These are phyloP conservation scores for Kalaharituber pfeilii DNA, from an alignment of 2,329 filamentous ascomycete genomes.

Conservation along the genomic window DNA sequence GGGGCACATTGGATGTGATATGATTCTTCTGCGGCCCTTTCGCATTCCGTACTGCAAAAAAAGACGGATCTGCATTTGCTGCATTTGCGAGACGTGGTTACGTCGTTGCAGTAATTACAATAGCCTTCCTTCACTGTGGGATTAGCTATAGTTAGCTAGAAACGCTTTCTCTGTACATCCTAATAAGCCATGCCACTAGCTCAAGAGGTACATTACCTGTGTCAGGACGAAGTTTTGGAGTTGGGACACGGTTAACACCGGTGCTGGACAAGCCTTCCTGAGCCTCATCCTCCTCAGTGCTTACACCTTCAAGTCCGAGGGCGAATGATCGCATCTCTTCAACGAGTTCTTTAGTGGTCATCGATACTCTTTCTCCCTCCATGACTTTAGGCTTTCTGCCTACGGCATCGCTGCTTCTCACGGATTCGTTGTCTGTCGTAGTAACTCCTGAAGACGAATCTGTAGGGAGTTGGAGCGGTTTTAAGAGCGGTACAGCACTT, in stretches of 20 bases:
- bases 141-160: not conserved
- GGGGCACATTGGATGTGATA: constrained; percentile 2
- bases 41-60: constrained; percentile 1
- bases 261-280: not conserved
- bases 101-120: not conserved
- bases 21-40: not conserved
- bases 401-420: too few species aligned
- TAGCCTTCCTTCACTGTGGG: not conserved
- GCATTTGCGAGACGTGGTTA: not conserved
- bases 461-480: too few species aligned
- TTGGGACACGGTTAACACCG: not conserved
- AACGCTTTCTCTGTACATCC: too few species aligned
- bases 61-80: constrained; percentile 4
- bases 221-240: not conserved
- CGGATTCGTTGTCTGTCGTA: too few species aligned
- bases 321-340: too few species aligned
- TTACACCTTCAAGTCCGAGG: too few species aligned
- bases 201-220: not conserved
- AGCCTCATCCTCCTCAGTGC: too few species aligned
- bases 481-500: too few species aligned
- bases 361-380: too few species aligned
- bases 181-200: not conserved
- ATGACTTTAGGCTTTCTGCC: too few species aligned
- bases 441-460: too few species aligned
- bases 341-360: too few species aligned